phyloP scores from a whole-genome alignment of 345 rosid species.

The Viola odorata region DNA sequence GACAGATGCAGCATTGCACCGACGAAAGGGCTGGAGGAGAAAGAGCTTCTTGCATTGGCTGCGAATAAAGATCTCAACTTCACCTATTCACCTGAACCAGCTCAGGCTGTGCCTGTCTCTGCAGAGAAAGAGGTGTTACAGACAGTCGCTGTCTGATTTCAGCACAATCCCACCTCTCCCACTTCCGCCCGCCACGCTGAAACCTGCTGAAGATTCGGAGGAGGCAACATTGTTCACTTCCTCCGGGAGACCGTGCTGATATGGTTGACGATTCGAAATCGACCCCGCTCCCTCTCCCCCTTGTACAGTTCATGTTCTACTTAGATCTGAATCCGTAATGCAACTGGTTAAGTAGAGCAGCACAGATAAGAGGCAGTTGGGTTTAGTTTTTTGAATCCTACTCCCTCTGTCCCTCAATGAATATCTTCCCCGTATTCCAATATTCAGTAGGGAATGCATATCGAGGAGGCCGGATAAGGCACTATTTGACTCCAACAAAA shows the following conservation, averaged over 20 bases:
- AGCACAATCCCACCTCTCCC: constrained; percentile 18
- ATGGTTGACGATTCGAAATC: background rate
- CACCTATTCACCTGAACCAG: constrained; percentile 48
- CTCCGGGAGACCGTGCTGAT: constrained; percentile 34
- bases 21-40: constrained; percentile 80
- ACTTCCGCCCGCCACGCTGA: constrained; percentile 11
- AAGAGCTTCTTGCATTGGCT: constrained; percentile 80
- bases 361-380: constrained; percentile 25
- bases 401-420: too few species aligned
- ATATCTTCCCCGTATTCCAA: too few species aligned
- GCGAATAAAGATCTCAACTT: constrained; percentile 82
- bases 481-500: too few species aligned
- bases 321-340: background rate
- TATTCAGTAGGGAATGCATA: too few species aligned
- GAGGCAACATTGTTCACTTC: constrained; percentile 37
- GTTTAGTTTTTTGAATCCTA: constrained; percentile 41
- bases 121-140: constrained; percentile 21
- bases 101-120: constrained; percentile 23
- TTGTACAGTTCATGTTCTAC: constrained; percentile 22
- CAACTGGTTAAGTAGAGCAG: background rate
- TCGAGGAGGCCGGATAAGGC: too few species aligned
- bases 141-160: constrained; percentile 17
- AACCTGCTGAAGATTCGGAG: constrained; percentile 21
- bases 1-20: constrained; percentile 79
- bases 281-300: constrained; percentile 9